Percentiles rank a stretch among this genome's conserved stretches.
phyloP scores from a whole-genome alignment of 129 eudicot species.

The Flaveria ramosissima region DNA sequence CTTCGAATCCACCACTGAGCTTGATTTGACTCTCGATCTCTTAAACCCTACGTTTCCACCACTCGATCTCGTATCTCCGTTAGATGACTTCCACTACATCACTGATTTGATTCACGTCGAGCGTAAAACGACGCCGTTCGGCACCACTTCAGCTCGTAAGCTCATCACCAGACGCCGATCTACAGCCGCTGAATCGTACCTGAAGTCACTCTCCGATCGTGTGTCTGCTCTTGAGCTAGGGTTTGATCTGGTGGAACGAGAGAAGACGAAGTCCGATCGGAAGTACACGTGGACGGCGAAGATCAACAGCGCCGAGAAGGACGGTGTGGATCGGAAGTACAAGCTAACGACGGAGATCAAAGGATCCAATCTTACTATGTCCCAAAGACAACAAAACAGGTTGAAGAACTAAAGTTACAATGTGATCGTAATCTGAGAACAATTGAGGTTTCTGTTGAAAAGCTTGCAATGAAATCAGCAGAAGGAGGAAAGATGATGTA shows the following conservation, averaged over 20 bases:
- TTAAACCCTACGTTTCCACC: slow-evolving; percentile 34
- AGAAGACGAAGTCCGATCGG: slow-evolving; percentile 51
- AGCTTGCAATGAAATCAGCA: too few species aligned
- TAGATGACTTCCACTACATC: slow-evolving; percentile 39
- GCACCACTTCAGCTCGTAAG: slow-evolving; percentile 37
- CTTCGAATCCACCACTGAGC: slow-evolving; percentile 32
- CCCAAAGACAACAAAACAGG: too few species aligned
- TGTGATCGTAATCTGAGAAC: too few species aligned
- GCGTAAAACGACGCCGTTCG: slow-evolving; percentile 37
- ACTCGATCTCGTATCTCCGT: slow-evolving; percentile 39
- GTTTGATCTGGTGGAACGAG: slow-evolving; percentile 39
- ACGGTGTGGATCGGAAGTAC: slow-evolving; percentile 71
- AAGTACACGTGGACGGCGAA: slow-evolving; percentile 96
- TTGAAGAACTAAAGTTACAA: too few species aligned
- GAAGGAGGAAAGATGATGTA: slow-evolving; percentile 41
- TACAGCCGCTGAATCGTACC: slow-evolving; percentile 39
- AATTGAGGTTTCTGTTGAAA: too few species aligned
- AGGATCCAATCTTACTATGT: too few species aligned
- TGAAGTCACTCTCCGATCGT: slow-evolving; percentile 62
- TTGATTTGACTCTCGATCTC: slow-evolving; percentile 51
- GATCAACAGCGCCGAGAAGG: slow-evolving; percentile 52
- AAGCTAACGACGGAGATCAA: slow-evolving; percentile 71
- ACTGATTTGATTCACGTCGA: slow-evolving; percentile 64
- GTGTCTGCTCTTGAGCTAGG: slow-evolving; percentile 72
- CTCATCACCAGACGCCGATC: slow-evolving; percentile 43